A percentile compares a stretch with the other conserved stretches of the same genome.
phyloP scores from a whole-genome alignment of 148 eudicot genomes.

The Salicornia ramosissima region DNA sequence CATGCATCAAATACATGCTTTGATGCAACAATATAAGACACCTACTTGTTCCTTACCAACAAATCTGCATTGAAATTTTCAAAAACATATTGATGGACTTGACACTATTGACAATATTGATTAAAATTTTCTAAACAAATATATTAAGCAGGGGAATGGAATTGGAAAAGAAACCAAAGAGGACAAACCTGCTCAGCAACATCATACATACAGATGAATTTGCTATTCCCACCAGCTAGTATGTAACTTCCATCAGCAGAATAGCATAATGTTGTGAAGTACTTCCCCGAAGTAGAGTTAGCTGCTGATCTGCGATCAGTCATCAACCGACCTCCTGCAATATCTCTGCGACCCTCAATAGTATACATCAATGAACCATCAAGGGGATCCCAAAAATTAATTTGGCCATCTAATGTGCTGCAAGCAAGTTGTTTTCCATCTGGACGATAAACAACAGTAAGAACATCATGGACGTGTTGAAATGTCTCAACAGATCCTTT shows the following conservation, averaged over 20 bases:
- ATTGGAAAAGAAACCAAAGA: not conserved
- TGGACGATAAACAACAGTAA: slow-evolving; percentile 90
- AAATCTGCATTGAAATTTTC: not conserved
- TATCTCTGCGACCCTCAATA: slow-evolving; percentile 94
- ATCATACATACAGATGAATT: slow-evolving; percentile 95
- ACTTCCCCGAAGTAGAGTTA: slow-evolving; percentile 83
- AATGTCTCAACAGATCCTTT: slow-evolving; percentile 92
- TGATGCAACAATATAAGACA: not conserved
- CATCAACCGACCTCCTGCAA: slow-evolving; percentile 92
- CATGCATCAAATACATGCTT: not conserved
- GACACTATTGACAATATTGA: not conserved
- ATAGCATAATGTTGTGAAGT: slow-evolving; percentile 82
- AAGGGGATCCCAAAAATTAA: slow-evolving; percentile 95
- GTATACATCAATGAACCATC: slow-evolving; percentile 75
- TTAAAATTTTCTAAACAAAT: not conserved
- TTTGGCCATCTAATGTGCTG: slow-evolving; percentile 90
- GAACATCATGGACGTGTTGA: slow-evolving; percentile 91
- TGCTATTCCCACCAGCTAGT: slow-evolving; percentile 95
- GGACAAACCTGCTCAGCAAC: slow-evolving; percentile 89
- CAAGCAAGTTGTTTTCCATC: slow-evolving; percentile 96
- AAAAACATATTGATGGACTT: no score
- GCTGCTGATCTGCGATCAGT: slow-evolving; percentile 93
- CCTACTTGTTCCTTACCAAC: no score
- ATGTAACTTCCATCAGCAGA: slow-evolving; percentile 98
- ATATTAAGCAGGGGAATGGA: not conserved